Percentiles rank a stretch among this genome's conserved stretches.
These are phyloP conservation scores for Backusella australiensis DNA, from an alignment of 192 early-diverging fungal species.

Conservation along the genomic window DNA sequence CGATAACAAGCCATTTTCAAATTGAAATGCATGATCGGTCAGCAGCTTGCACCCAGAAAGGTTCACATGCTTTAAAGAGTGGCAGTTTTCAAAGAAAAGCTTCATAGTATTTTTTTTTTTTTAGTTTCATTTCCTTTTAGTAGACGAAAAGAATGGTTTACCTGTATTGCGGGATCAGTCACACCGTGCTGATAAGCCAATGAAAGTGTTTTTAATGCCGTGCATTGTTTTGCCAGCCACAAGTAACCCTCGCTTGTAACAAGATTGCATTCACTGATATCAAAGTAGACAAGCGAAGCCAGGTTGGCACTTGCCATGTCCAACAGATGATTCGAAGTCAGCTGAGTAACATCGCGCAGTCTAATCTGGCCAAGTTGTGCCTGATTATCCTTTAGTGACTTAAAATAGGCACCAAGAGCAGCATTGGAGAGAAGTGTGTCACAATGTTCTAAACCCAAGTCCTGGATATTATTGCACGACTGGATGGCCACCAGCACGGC, in stretches of 20 bases:
- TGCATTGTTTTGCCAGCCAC: slow-evolving; percentile 12
- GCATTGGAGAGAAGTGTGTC: slow-evolving; percentile 16
- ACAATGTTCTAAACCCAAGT: slow-evolving; percentile 33
- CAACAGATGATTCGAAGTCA: slow-evolving; percentile 28
- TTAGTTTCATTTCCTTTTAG: background rate
- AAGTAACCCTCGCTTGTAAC: slow-evolving; percentile 16
- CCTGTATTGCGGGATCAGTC: slow-evolving; percentile 19
- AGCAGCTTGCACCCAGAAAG: slow-evolving; percentile 25
- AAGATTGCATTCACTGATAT: slow-evolving; percentile 29
- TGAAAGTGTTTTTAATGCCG: slow-evolving; percentile 6
- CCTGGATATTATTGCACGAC: slow-evolving; percentile 10
- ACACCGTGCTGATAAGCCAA: slow-evolving; percentile 31
- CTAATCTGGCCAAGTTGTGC: slow-evolving; percentile 11
- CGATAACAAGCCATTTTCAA: background rate
- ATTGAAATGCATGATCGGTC: slow-evolving; percentile 28
- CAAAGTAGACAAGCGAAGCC: slow-evolving; percentile 18
- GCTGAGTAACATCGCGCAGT: slow-evolving; percentile 27
- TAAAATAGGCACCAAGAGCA: slow-evolving; percentile 21
- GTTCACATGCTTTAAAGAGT: slow-evolving; percentile 21
- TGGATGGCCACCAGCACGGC: slow-evolving; percentile 22
- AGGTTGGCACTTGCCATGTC: background rate
- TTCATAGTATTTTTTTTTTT: background rate
- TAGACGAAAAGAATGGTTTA: slow-evolving; percentile 1
- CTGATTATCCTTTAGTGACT: background rate
- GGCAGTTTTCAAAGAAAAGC: slow-evolving; percentile 23